Evolutionary conservation across 163 green algal genomes (phyloP).

Genomic region (Botryococcus braunii): DNA sequence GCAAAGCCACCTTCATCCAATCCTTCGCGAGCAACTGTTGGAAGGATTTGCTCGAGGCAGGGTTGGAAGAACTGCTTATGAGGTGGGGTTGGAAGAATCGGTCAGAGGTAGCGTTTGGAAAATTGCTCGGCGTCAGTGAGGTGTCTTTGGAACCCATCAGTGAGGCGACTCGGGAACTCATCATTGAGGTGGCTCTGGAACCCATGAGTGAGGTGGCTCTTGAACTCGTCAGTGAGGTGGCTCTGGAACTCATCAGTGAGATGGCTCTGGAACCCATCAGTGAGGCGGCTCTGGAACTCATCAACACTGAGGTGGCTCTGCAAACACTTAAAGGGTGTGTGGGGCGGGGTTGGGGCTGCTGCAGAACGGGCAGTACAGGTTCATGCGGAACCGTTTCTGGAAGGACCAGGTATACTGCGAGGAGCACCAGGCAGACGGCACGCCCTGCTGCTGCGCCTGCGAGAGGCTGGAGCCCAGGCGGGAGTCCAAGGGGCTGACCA

Average conservation of each 20-base stretch:
- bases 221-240: not conserved
- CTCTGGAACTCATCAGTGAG: not conserved
- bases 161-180: no score
- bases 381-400: conserved; percentile 59
- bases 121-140: not conserved
- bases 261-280: not conserved
- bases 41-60: no score
- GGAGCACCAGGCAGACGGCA: conserved; percentile 38
- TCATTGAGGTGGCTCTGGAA: not conserved
- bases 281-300: not conserved
- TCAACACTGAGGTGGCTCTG: not conserved
- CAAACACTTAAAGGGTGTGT: not conserved
- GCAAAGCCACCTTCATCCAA: no score
- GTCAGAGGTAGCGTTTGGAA: no score
- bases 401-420: conserved; percentile 39
- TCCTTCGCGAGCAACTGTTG: no score
- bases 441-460: conserved; percentile 55
- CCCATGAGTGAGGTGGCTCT: not conserved
- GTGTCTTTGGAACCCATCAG: not conserved
- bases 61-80: no score
- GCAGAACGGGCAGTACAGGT: no score
- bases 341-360: conserved; percentile 22
- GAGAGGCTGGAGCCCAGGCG: conserved; percentile 32
- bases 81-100: no score
- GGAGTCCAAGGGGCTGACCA: not conserved